Evolutionary conservation across 1,284 basidiomycete species (phyloP).

Genomic region (Limonomyces culmigenus): DNA sequence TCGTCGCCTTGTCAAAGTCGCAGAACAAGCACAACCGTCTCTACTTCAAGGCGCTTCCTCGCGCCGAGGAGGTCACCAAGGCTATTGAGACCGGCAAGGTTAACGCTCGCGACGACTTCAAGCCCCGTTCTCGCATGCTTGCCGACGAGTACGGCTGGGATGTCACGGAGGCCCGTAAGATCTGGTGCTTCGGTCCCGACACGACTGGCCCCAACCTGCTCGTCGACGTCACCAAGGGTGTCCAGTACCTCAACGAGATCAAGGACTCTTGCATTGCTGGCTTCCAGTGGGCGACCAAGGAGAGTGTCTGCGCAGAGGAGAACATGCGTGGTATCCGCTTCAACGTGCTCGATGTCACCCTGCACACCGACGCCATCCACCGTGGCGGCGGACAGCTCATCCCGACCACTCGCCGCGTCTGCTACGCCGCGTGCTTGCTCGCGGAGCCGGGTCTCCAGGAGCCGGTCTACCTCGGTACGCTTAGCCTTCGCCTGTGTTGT

Average conservation of each 20-base stretch:
- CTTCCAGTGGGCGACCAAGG: slow-evolving; percentile 99
- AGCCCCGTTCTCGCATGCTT: slow-evolving; percentile 86
- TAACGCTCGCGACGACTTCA: slow-evolving; percentile 93
- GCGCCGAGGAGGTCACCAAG: slow-evolving; percentile 87
- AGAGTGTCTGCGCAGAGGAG: slow-evolving; percentile 94
- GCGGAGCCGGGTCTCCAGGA: slow-evolving; percentile 90
- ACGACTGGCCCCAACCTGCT: slow-evolving; percentile 95
- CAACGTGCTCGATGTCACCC: slow-evolving; percentile 93
- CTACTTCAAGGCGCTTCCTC: slow-evolving; percentile 83
- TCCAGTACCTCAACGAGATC: slow-evolving; percentile 97
- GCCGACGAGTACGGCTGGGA: slow-evolving; percentile 98
- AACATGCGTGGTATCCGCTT: slow-evolving; percentile 97
- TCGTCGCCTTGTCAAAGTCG: slow-evolving; percentile 95
- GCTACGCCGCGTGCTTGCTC: slow-evolving; percentile 90
- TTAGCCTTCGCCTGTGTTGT: no score
- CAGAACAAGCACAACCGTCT: slow-evolving; percentile 99
- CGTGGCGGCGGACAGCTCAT: slow-evolving; percentile 99
- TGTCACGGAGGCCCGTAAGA: slow-evolving; percentile 98
- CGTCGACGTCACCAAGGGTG: slow-evolving; percentile 98
- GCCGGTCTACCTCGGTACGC: slow-evolving; percentile 81
- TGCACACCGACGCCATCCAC: slow-evolving; percentile 98
- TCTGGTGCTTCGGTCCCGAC: slow-evolving; percentile 99
- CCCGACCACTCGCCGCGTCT: slow-evolving; percentile 90
- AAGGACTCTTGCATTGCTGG: slow-evolving; percentile 99
- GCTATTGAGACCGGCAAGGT: slow-evolving; percentile 87